Base-by-base conservation (phyloP, 73 alveolate species). In the Paramecium octaurelia region DNA sequence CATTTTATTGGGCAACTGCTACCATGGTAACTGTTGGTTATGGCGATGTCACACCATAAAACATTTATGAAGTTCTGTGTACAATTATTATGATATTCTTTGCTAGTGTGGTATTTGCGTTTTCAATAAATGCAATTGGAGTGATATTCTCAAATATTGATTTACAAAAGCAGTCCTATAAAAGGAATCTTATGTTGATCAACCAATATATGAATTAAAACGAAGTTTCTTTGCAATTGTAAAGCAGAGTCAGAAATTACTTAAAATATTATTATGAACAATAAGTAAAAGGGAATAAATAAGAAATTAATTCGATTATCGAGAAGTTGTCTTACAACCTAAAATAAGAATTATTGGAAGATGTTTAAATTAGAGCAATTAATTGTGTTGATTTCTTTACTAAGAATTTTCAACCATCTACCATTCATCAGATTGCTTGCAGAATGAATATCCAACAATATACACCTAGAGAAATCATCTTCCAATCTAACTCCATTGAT, bases 1-100 rank as follows among this genome's bases (percentile, higher is more conserved):
- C 89, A 36, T 76, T 76, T 42, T 76, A 76, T 42, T 76, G 89
- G 89, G 89, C 89, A 20, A 43, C 89, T 16, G 48, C 70, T 16
- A 76, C 89, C 14, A 76, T 76, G 89, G 89, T 43, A 76, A 76
- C 89, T 20, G 89, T 76, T 42, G 89, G 89, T 5, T 76, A 76
- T 42, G 89, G 89, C 11, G 89, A 76, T 42, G 18, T 76, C 8
- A 43, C 70, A 9, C 58, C 58, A 40, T 38, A 76, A 38, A 76
- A 76, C 43, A 23, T 43, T n/a, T 76, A 76, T 76, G 89, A 76
- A 76, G 40, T 76, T 16, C 1, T 76, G 31, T 38, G 89, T 43
- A 6, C 89, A 10, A 42, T 36, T 5, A 42, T 76, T n/a, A 40
- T 76, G 89, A 76, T 76, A 16, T 40, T 76, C 16, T 34, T 18